Base-by-base conservation (phyloP, 257 asterid species). In the Cinchona pubescens region DNA sequence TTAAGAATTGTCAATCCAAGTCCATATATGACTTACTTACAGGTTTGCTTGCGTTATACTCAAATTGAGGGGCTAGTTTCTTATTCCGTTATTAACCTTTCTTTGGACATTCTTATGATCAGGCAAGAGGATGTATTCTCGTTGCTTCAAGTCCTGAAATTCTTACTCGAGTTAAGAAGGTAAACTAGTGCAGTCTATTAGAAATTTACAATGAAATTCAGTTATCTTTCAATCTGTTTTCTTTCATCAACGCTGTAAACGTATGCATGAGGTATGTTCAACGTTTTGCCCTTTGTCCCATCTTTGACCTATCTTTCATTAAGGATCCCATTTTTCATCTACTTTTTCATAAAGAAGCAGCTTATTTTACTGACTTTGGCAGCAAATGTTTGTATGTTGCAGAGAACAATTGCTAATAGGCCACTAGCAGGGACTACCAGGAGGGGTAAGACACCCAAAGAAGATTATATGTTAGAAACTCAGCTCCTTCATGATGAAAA, bases 111-210 rank as follows among this genome's bases (percentile, higher is more conserved):
- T 69, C 62, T 63, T 40, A 5, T 74, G 69, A 66, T 60, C 84
- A 95, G 99, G 99, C 96, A 71, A 87, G 97, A 84, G 98, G 98
- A 71, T 86, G 93, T 69, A 95, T 95, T 80, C 87, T 95, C 75
- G 99, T 95, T 83, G 97, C 91, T 82, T 95, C 99, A 58, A 95
- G 99, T 79, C 99, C 99, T 58, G 99, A 95, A 84, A 95, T 95
- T 78, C 97, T 95, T 69, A 92, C 96, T 69, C 91, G 92, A 74
- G 96, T 92, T 79, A 92, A 91, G 82, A 91, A 87, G 96, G 99
- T 87, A 85, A 75, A 71, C 32, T 4, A 14, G 13, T 29, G 62
- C 37, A 38, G 29, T 74, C 43, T 66, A 21, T 27, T 27, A 61
- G n/a, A n/a, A n/a, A n/a, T n/a, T 38, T 40, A 40, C 25, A 13